A percentile compares a stretch with the other conserved stretches of the same genome.
Evolutionary conservation across 2,329 filamentous ascomycete species (phyloP).

Genomic region (Apiospora saccharicola): DNA sequence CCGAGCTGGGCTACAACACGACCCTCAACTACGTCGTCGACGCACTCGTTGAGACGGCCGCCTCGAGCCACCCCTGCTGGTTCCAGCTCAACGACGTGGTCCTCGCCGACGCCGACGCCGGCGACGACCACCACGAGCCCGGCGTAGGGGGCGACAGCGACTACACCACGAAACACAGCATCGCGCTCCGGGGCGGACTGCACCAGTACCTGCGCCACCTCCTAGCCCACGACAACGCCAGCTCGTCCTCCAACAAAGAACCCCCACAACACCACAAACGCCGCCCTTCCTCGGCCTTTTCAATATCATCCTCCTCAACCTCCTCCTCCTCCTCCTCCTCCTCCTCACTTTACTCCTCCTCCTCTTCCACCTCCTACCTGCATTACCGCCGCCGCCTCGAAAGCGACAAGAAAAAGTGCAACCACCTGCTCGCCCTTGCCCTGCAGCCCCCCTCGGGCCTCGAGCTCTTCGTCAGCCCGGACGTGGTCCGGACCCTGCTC

Average conservation of each 20-base stretch:
- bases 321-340: background rate
- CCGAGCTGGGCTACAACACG: background rate
- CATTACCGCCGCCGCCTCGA: no score
- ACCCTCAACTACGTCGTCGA: background rate
- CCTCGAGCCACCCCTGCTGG: background rate
- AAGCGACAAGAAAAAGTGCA: no score
- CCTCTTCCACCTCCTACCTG: no score
- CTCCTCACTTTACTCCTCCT: background rate
- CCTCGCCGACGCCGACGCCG: no score
- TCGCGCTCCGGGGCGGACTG: background rate
- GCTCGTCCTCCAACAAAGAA: background rate
- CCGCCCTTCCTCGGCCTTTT: background rate
- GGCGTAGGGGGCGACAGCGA: no score
- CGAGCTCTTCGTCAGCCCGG: conserved; percentile 16
- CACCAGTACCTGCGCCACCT: conserved; percentile 20
- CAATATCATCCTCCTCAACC: no score
- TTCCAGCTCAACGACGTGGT: background rate
- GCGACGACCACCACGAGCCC: background rate
- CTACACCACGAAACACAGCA: background rate
- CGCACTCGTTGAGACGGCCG: background rate
- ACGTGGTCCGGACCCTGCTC: conserved; percentile 6
- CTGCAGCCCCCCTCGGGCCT: conserved; percentile 4
- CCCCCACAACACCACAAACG: background rate
- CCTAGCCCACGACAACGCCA: background rate
- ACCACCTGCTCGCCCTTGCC: background rate